phyloP scores from a whole-genome alignment of 2,329 filamentous ascomycete species.

The Fusarium sp. region DNA sequence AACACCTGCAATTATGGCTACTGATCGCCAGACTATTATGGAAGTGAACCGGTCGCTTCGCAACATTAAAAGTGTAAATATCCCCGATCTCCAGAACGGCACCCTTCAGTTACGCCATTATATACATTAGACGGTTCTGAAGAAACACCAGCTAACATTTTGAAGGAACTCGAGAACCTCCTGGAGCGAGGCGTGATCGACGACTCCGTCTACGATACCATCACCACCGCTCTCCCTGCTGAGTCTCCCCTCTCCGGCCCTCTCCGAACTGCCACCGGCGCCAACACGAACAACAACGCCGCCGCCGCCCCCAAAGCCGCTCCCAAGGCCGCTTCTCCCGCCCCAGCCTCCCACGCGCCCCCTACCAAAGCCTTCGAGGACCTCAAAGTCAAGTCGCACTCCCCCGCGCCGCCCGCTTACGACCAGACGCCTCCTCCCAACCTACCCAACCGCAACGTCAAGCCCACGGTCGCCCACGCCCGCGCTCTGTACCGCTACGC shows the following conservation, averaged over 20 bases:
- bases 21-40: constrained; percentile 72
- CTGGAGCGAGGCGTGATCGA: constrained; percentile 86
- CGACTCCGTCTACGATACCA: constrained; percentile 80
- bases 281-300: constrained; percentile 52
- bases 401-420: constrained; percentile 67
- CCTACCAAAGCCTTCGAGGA: constrained; percentile 60
- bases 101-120: not conserved
- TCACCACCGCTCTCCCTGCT: constrained; percentile 80
- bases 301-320: constrained; percentile 50
- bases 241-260: constrained; percentile 73
- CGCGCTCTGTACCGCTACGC: constrained; percentile 88
- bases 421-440: constrained; percentile 61
- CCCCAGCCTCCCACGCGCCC: constrained; percentile 51
- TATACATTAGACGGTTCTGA: not conserved
- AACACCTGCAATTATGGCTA: constrained; percentile 57
- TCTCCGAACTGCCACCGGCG: constrained; percentile 58
- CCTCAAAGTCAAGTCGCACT: constrained; percentile 54
- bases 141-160: constrained; percentile 17
- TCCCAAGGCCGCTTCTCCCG: constrained; percentile 50
- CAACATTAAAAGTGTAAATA: constrained; percentile 83
- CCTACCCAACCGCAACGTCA: constrained; percentile 61
- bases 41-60: constrained; percentile 88
- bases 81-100: not conserved
- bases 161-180: constrained; percentile 90
- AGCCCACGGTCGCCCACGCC: constrained; percentile 78